Evolutionary conservation across 495 filamentous ascomycete species (phyloP).

Genomic region (Sordaria brevicollis): DNA sequence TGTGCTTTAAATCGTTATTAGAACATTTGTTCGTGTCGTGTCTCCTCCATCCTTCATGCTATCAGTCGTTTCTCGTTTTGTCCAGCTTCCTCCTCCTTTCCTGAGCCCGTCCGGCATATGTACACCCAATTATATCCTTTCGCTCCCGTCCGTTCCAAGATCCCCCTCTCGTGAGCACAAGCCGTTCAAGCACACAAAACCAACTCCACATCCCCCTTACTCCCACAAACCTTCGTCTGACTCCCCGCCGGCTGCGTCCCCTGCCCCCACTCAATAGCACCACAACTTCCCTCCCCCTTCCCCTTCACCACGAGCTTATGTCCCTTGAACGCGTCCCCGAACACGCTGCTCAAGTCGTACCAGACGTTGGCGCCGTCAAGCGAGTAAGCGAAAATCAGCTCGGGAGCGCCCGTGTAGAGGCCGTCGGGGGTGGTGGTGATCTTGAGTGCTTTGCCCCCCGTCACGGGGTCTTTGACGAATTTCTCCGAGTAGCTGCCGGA

Average conservation of each 20-base stretch:
- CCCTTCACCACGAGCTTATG: slow-evolving; percentile 25
- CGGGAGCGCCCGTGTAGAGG: slow-evolving; percentile 41
- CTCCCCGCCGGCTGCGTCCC: slow-evolving; percentile 41
- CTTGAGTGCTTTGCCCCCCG: slow-evolving; percentile 47
- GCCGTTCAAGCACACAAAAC: slow-evolving; percentile 16
- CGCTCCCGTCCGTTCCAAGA: too few relatives aligned
- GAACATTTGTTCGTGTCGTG: neutral
- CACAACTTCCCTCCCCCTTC: slow-evolving; percentile 31
- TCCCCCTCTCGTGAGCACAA: neutral
- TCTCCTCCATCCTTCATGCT: neutral
- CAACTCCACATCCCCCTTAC: slow-evolving; percentile 20
- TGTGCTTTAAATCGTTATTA: neutral
- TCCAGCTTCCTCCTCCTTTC: neutral
- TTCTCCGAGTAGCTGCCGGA: slow-evolving; percentile 28
- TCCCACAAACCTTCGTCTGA: slow-evolving; percentile 38
- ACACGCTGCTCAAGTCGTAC: slow-evolving; percentile 48
- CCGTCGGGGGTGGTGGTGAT: slow-evolving; percentile 40
- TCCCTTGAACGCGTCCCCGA: slow-evolving; percentile 46
- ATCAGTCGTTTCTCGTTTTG: neutral
- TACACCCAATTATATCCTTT: neutral
- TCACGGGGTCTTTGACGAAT: slow-evolving; percentile 35
- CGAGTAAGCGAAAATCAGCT: slow-evolving; percentile 45
- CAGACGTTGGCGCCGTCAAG: slow-evolving; percentile 39
- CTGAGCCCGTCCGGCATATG: neutral
- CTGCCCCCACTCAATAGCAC: slow-evolving; percentile 38